Evolutionary conservation across 2,329 filamentous ascomycete genomes (phyloP).

Genomic region (Sporothrix mexicana): DNA sequence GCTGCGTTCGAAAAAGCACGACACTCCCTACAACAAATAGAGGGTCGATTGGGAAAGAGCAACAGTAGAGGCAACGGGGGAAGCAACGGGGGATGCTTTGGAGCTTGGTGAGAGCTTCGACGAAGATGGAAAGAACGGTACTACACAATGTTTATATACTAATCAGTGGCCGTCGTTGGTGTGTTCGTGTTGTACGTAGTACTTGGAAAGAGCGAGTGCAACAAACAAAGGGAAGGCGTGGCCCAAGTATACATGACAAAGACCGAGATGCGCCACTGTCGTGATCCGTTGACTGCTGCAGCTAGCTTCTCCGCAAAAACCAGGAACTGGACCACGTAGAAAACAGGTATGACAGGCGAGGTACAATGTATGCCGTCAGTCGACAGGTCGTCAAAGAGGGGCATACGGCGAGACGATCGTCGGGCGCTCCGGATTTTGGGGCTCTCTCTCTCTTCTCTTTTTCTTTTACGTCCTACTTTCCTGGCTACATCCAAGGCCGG

Average conservation of each 20-base stretch:
- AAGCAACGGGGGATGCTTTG: not conserved
- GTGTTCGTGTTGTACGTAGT: not conserved
- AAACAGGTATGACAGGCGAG: conserved; percentile 4
- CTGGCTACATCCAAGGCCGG: not conserved
- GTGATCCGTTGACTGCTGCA: not conserved
- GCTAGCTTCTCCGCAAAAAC: conserved; percentile 6
- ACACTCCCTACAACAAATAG: not conserved
- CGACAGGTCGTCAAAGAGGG: not conserved
- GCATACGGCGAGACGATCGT: not conserved
- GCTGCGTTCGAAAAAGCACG: not conserved
- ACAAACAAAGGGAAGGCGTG: conserved; percentile 17
- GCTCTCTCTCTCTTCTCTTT: not conserved
- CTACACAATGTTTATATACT: conserved; percentile 15
- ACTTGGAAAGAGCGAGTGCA: conserved; percentile 12
- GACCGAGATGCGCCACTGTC: conserved; percentile 8
- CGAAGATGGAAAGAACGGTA: not conserved
- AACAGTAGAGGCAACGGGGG: not conserved
- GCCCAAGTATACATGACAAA: conserved; percentile 7
- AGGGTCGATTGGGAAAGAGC: not conserved
- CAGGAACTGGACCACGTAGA: conserved; percentile 9
- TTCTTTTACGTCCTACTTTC: not conserved
- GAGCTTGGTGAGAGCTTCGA: not conserved
- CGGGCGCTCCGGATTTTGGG: not conserved
- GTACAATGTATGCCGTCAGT: conserved; percentile 3
- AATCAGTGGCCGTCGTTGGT: not conserved